phyloP scores from a whole-genome alignment of 2,329 filamentous ascomycete species.

The Lachnum nothofagi region DNA sequence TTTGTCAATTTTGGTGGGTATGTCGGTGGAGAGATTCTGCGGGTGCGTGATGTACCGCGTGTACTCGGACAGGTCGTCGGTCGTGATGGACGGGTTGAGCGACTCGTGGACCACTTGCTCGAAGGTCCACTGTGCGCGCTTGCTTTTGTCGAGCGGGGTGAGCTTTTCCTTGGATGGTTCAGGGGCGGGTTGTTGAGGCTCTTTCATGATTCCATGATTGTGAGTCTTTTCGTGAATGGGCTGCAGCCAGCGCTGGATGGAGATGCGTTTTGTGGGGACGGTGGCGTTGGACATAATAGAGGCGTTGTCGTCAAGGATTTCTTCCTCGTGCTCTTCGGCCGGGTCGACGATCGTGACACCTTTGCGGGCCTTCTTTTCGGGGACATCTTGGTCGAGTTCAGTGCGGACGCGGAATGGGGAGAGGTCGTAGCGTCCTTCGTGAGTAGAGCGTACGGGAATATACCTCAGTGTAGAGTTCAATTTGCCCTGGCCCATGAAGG shows the following conservation, averaged over 20 bases:
- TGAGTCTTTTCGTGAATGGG: constrained; percentile 34
- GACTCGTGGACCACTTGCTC: constrained; percentile 80
- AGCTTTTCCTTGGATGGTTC: constrained; percentile 44
- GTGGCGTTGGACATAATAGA: constrained; percentile 39
- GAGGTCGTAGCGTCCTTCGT: constrained; percentile 72
- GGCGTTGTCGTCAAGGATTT: constrained; percentile 40
- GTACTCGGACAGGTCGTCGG: constrained; percentile 78
- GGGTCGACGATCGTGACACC: constrained; percentile 67
- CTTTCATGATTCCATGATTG: constrained; percentile 56
- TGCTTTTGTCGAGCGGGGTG: constrained; percentile 67
- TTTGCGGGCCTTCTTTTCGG: constrained; percentile 62
- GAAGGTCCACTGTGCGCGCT: constrained; percentile 82
- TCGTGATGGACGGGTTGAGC: constrained; percentile 74
- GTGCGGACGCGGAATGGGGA: constrained; percentile 82
- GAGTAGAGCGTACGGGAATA: constrained; percentile 67
- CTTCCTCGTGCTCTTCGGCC: constrained; percentile 35
- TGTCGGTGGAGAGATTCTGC: constrained; percentile 67
- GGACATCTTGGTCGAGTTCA: constrained; percentile 52
- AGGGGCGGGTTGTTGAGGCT: constrained; percentile 28
- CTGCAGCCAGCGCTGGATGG: constrained; percentile 59
- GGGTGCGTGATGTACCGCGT: constrained; percentile 83
- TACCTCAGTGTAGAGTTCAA: constrained; percentile 87
- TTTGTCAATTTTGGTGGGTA: constrained; percentile 52
- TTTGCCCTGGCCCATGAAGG: constrained; percentile 62
- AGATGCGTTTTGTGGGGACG: constrained; percentile 44